Conservation (phyloP, 2,329 filamentous ascomycete species). For the Colletotrichum sp. region DNA sequence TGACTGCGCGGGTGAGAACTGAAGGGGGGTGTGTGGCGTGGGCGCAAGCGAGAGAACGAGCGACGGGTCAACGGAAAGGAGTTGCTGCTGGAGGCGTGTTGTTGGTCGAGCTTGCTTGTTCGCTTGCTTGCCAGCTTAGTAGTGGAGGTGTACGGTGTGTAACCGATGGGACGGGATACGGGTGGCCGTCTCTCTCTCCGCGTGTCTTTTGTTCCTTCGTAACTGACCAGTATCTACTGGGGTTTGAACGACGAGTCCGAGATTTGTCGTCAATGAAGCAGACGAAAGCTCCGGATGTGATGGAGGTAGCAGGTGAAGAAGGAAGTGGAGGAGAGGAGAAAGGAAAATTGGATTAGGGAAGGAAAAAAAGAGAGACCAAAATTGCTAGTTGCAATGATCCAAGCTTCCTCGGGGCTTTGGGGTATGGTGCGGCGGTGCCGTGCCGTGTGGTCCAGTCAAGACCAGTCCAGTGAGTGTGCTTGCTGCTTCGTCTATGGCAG, state of each 20-base stretch:
- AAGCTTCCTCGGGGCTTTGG: constrained; percentile 17
- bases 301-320: background rate
- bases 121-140: background rate
- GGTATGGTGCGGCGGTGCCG: constrained; percentile 4
- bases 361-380: background rate
- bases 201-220: background rate
- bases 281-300: background rate
- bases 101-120: background rate
- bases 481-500: background rate
- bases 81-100: background rate
- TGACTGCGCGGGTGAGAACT: constrained; percentile 4
- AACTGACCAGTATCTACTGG: background rate
- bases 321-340: background rate
- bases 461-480: background rate
- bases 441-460: background rate
- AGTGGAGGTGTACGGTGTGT: background rate
- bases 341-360: background rate
- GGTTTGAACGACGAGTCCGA: background rate
- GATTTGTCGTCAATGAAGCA: background rate
- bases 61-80: background rate
- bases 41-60: constrained; percentile 3
- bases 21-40: background rate
- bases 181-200: background rate
- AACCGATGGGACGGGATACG: background rate
- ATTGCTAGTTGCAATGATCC: constrained; percentile 17